Conservation (phyloP, 805 yeast species). For the Cyberlindnera americana region DNA sequence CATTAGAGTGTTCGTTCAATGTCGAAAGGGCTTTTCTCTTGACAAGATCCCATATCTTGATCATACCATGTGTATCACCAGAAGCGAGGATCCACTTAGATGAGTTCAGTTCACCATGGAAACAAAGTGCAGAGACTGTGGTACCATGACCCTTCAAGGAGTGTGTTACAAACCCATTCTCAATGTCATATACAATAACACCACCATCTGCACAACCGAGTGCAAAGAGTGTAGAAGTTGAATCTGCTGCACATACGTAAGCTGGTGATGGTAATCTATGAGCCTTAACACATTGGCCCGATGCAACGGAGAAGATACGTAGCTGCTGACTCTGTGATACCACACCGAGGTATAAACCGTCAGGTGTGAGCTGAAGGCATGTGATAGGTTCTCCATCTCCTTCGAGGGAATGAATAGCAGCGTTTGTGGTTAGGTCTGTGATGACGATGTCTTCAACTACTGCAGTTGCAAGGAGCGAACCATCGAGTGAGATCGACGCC, state of each 20-base stretch:
- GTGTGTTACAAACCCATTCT: conserved; percentile 84
- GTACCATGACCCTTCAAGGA: conserved; percentile 92
- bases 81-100: conserved; percentile 76
- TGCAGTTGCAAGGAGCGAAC: conserved; percentile 70
- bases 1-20: conserved; percentile 71
- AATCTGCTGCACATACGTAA: conserved; percentile 71
- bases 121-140: conserved; percentile 70
- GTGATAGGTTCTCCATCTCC: conserved; percentile 88
- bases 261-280: conserved; percentile 75
- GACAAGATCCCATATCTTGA: conserved; percentile 61
- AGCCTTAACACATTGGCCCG: conserved; percentile 40
- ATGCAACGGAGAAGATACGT: conserved; percentile 47
- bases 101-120: conserved; percentile 69
- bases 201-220: conserved; percentile 95
- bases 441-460: conserved; percentile 73
- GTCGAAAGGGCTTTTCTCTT: conserved; percentile 66
- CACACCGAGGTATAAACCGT: conserved; percentile 64
- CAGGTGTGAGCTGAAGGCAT: conserved; percentile 70
- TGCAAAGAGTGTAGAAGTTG: conserved; percentile 81
- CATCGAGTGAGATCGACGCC: conserved; percentile 64
- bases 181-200: conserved; percentile 88
- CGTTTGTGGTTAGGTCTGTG: conserved; percentile 57
- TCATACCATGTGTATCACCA: conserved; percentile 56
- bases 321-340: conserved; percentile 84
- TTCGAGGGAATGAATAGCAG: conserved; percentile 55